Evolutionary conservation across 352 stramenopile genomes (phyloP).

Genomic region (Pythium coloratum): DNA sequence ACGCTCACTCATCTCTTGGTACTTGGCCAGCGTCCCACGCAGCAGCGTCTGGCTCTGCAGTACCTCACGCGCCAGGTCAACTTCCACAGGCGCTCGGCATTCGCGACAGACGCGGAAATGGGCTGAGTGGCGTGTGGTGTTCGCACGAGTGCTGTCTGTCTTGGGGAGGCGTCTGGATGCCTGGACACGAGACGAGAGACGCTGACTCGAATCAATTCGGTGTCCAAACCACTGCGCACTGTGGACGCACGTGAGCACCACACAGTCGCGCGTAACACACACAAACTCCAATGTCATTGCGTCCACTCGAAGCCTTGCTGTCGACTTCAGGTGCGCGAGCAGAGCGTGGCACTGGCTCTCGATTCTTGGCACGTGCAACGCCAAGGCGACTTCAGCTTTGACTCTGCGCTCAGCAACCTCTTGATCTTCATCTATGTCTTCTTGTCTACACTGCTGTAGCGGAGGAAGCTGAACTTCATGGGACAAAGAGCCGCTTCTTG

Average conservation of each 20-base stretch:
- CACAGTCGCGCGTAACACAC: not conserved
- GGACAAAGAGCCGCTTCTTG: not conserved
- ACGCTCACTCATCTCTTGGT: constrained; percentile 22
- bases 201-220: not conserved
- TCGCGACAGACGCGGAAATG: constrained; percentile 23
- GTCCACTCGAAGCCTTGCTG: not conserved
- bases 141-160: not conserved
- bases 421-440: not conserved
- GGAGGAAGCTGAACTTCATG: not conserved
- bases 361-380: not conserved
- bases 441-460: not conserved
- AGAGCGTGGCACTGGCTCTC: constrained; percentile 6
- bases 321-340: not conserved
- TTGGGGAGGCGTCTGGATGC: not conserved
- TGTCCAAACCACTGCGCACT: not conserved
- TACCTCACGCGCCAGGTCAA: constrained; percentile 38
- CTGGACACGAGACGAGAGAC: not conserved
- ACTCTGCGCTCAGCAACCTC: too few relatives aligned
- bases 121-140: not conserved
- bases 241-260: constrained; percentile 5
- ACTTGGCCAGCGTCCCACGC: constrained; percentile 28
- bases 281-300: constrained; percentile 9
- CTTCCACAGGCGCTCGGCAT: constrained; percentile 33
- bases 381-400: too few relatives aligned
- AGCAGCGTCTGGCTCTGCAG: constrained; percentile 29